Evolutionary conservation across 2,329 filamentous ascomycete genomes (phyloP).

Genomic region (Penicillium sp.): DNA sequence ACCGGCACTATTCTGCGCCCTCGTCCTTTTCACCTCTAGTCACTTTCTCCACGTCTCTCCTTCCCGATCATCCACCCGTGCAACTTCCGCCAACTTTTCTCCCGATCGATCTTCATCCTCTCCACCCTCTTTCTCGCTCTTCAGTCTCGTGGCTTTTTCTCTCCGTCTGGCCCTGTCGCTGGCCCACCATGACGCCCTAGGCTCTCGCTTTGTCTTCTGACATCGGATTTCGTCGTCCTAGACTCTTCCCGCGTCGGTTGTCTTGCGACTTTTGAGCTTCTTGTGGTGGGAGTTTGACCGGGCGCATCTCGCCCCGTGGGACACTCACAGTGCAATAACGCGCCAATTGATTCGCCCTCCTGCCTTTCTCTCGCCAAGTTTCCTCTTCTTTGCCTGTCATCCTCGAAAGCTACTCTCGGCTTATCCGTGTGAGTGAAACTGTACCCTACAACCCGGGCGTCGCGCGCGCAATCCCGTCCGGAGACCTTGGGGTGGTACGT

Average conservation of each 20-base stretch:
- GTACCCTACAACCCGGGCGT: constrained; percentile 13
- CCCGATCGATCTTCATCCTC: constrained; percentile 27
- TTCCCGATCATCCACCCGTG: constrained; percentile 23
- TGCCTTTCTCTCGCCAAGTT: constrained; percentile 14
- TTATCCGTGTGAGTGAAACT: constrained; percentile 12
- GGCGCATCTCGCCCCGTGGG: constrained; percentile 25
- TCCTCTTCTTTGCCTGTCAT: constrained; percentile 6
- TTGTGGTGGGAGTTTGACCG: constrained; percentile 22
- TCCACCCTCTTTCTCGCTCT: constrained; percentile 16
- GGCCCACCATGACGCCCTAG: constrained; percentile 34
- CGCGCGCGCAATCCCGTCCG: constrained; percentile 17
- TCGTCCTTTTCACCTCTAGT: constrained; percentile 16
- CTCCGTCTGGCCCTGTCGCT: constrained; percentile 27
- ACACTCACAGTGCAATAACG: constrained; percentile 15
- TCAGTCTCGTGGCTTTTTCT: constrained; percentile 25
- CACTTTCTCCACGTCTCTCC: constrained; percentile 20
- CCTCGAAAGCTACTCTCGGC: background rate
- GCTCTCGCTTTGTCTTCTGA: constrained; percentile 17
- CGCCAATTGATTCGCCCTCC: constrained; percentile 16
- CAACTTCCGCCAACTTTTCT: constrained; percentile 20
- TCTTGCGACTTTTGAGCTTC: constrained; percentile 23
- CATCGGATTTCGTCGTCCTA: constrained; percentile 19
- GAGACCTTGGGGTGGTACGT: constrained; percentile 8
- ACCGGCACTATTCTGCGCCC: background rate
- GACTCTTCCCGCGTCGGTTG: constrained; percentile 21